A percentile compares a stretch with the other conserved stretches of the same genome.
These are phyloP conservation scores for Kluyveromyces lactis DNA, from an alignment of 805 yeast genomes.

Conservation along the genomic window DNA sequence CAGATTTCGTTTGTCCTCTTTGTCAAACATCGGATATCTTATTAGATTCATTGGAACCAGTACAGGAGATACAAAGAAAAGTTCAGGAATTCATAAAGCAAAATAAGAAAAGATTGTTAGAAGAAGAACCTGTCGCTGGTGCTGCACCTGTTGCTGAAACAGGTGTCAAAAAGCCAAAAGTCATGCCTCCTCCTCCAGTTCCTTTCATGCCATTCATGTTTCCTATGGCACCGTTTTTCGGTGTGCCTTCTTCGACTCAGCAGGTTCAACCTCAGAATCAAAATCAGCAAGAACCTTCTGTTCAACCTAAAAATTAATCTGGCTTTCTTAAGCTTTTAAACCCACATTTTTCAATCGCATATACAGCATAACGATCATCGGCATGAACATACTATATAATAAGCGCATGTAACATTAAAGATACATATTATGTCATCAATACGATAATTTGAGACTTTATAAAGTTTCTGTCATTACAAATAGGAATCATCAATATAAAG, in stretches of 20 bases:
- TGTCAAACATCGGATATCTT: constrained; percentile 69
- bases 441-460: too few relatives aligned
- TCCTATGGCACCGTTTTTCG: constrained; percentile 29
- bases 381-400: too few relatives aligned
- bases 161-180: constrained; percentile 6
- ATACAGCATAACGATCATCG: too few relatives aligned
- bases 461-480: too few relatives aligned
- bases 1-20: constrained; percentile 85
- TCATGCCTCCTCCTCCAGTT: constrained; percentile 12
- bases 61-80: constrained; percentile 48
- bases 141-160: constrained; percentile 1
- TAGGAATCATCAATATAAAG: too few relatives aligned
- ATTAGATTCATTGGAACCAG: constrained; percentile 61
- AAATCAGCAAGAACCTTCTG: background rate
- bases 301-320: background rate
- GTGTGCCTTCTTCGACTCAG: constrained; percentile 6
- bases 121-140: constrained; percentile 3
- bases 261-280: background rate
- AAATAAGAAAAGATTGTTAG: constrained; percentile 11
- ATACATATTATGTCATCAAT: too few relatives aligned
- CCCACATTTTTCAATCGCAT: too few relatives aligned
- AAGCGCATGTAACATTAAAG: too few relatives aligned
- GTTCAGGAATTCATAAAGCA: constrained; percentile 43
- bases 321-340: too few relatives aligned
- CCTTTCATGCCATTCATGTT: constrained; percentile 29